Evolutionary conservation across 2,329 filamentous ascomycete species (phyloP), one percentile per base, ranked within the genome.

Genomic region (Penicillium nordicum): DNA sequence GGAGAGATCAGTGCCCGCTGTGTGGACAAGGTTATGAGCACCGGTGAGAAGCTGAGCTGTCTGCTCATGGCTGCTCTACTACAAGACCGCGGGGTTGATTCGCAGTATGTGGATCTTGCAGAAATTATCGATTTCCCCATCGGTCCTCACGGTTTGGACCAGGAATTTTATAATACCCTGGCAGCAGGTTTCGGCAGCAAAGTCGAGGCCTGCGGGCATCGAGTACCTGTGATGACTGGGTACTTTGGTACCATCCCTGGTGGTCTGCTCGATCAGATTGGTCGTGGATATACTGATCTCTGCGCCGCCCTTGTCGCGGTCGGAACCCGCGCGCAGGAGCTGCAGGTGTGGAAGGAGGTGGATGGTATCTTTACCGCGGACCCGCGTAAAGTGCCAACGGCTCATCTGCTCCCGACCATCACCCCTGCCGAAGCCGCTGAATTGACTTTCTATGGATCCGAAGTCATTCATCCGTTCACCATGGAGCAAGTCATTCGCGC

Each of bases 311-410:
- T 99, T 16, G 88, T 92, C 50, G 92, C 94, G 1, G 93, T 99
- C 10, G 93, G 92, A 4, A 79, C 95, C n/a, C 81, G 85, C 66
- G 94, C 94, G 0, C 80, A 88, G 52, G 94, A 99, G 74, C 82
- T 99, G 50, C 94, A 99, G 74, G 89, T 99, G 61, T 97, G 94
- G 94, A 99, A 99, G 78, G 94, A 99, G 73, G 94, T 99, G 7
- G 94, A 99, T 73, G 92, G 92, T 57, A 95, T 97, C 70, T 94
- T 96, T 75, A 89, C 86, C 1, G 86, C 87, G 5, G 93, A 97
- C 69, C 90, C 90, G 3, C 85, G 88, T 65, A 95, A 94, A 74
- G 90, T 95, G 38, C 92, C 93, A 3, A 97, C 93, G 0, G 95
- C 94, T n/a, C 83, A 88, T 45, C 81, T 99, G n/a, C 82, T 99